These are phyloP conservation scores for Pythium insidiosum DNA, from an alignment of 352 stramenopile species.

Conservation along the genomic window DNA sequence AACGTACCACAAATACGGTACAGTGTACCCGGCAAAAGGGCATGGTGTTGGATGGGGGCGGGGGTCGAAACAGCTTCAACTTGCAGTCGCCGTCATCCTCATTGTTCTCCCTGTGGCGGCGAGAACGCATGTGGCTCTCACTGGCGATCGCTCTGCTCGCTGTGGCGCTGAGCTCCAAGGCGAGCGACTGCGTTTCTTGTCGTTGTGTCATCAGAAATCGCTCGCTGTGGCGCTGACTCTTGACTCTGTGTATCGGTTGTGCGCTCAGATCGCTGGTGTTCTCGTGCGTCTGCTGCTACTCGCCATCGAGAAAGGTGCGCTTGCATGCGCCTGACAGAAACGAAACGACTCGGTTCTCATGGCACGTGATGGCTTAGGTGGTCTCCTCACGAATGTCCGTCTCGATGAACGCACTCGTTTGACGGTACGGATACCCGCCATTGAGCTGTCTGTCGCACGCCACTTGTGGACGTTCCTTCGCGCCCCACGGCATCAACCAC, in stretches of 20 bases:
- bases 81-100: no score
- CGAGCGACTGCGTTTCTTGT: no score
- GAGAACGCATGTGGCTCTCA: constrained; percentile 15
- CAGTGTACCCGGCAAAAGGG: neutral
- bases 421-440: constrained; percentile 20
- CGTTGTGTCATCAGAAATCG: neutral
- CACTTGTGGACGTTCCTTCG: constrained; percentile 42
- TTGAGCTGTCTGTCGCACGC: constrained; percentile 51
- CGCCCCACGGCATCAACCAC: constrained; percentile 28
- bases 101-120: no score
- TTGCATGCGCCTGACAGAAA: no score
- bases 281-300: constrained; percentile 7
- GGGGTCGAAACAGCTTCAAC: no score
- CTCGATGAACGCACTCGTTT: constrained; percentile 29
- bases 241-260: no score
- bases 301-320: constrained; percentile 13
- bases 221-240: neutral
- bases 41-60: no score
- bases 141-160: constrained; percentile 1
- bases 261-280: constrained; percentile 1
- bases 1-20: constrained; percentile 11
- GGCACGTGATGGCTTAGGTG: no score
- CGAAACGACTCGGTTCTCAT: no score
- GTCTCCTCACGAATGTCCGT: constrained; percentile 38
- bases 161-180: constrained; percentile 14